phyloP scores from a whole-genome alignment of 2,329 filamentous ascomycete species.

The Fusarium verrucosum region DNA sequence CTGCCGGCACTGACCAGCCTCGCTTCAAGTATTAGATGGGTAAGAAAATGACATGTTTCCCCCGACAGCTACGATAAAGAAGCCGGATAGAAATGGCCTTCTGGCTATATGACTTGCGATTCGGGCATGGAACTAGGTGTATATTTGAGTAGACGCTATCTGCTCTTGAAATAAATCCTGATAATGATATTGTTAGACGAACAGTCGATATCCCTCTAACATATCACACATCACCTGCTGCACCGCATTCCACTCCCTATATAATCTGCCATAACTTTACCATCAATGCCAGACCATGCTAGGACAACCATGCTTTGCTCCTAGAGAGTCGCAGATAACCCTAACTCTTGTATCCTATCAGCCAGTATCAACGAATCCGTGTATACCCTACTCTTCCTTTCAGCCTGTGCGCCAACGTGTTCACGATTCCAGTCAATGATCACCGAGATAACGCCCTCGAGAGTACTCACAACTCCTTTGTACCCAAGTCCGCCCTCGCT shows the following conservation, averaged over 20 bases:
- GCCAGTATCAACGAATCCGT: not conserved
- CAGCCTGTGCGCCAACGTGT: not conserved
- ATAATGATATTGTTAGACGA: not conserved
- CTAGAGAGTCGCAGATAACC: not conserved
- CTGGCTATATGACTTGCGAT: not conserved
- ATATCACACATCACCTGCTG: not conserved
- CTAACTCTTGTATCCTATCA: not conserved
- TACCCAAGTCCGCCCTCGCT: slow-evolving; percentile 1
- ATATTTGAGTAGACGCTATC: not conserved
- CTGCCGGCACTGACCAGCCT: slow-evolving; percentile 17
- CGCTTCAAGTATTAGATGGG: slow-evolving; percentile 33
- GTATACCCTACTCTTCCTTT: not conserved
- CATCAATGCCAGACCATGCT: not conserved
- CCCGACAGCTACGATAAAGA: no score
- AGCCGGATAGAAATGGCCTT: no score
- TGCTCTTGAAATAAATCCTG: not conserved
- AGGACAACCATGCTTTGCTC: not conserved
- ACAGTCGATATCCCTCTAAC: not conserved
- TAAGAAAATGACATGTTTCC: no score
- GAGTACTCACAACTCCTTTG: not conserved
- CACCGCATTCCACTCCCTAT: not conserved
- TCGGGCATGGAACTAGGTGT: not conserved
- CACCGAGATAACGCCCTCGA: not conserved
- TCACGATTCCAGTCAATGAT: slow-evolving; percentile 6
- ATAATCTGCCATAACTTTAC: not conserved